Base-by-base conservation (phyloP, 1,139 yeast species). In the Kodamaea plutei region DNA sequence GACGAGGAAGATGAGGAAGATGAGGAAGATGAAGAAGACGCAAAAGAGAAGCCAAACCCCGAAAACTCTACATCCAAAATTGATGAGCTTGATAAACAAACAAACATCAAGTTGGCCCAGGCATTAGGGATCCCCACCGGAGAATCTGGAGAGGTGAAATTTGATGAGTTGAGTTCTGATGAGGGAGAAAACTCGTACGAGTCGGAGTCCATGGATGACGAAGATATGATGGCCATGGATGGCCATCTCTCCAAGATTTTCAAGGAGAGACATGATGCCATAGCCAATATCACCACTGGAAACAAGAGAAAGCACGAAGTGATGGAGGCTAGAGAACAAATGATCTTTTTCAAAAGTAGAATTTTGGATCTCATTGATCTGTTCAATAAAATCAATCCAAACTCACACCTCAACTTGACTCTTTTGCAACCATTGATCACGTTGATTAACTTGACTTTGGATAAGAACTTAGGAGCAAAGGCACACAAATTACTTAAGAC, bases 221-320 rank as follows among this genome's bases (percentile, higher is more conserved):
- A 89, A 45, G 89, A 88, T 54, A 91, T 91, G 99, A 78, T 89
- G 79, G 95, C 91, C 10, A 74, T 91, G 52, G 98, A 91, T 53
- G 87, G 72, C 16, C 93, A 87, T 39, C 64, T 91, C 20, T 76
- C 96, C 0, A 74, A 73, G 34, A 91, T 91, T 36, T 91, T 91
- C 68, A 77, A 82, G 46, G 91, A 88, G 47, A 75, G 93, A 50
- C 76, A 78, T 44, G 76, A 73, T 36, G 81, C 84, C 0, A 54
- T 83, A 33, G 56, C 71, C 8, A 57, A 56, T 20, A 54, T 61
- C 4, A 60, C 66, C 16, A 71, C 82, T 2, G 89, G 89, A 5
- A 80, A 75, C 47, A 75, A 77, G 48, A 64, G 87, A 42, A 82
- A 84, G 44, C 55, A 69, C 13, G 94, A 85, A 43, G 87, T 76